Conservation (phyloP, 2,329 filamentous ascomycete genomes). For the Fonsecaea nubica region DNA sequence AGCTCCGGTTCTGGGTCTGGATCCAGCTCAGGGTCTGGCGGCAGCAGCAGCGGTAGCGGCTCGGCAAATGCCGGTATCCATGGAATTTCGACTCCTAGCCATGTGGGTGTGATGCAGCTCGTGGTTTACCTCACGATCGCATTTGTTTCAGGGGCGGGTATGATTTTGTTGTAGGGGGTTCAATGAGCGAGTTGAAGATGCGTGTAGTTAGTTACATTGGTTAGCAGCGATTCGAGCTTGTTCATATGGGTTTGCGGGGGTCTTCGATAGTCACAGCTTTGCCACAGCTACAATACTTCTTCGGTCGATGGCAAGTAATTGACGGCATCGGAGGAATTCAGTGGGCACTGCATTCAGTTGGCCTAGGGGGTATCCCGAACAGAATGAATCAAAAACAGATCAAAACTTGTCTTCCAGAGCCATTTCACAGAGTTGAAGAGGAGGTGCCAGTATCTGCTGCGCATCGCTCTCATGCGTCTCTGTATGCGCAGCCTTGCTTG, state of each 20-base stretch:
- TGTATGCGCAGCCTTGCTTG: background rate
- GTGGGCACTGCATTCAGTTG: constrained; percentile 19
- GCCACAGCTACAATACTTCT: background rate
- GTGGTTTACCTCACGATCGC: constrained; percentile 54
- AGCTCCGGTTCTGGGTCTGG: constrained; percentile 32
- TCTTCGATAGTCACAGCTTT: constrained; percentile 8
- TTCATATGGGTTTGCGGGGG: constrained; percentile 21
- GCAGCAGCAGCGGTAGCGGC: constrained; percentile 39
- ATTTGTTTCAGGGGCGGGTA: constrained; percentile 52
- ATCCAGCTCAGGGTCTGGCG: constrained; percentile 41
- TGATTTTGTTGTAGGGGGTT: constrained; percentile 53
- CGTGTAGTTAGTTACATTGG: constrained; percentile 5
- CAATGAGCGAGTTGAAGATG: too few relatives aligned
- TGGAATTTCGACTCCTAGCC: constrained; percentile 28
- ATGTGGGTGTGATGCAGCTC: constrained; percentile 51
- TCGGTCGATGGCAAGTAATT: constrained; percentile 12
- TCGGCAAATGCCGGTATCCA: constrained; percentile 37
- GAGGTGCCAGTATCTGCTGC: too few relatives aligned
- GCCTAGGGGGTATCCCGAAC: constrained; percentile 13
- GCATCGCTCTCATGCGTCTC: too few relatives aligned
- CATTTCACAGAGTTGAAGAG: background rate
- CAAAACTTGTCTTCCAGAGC: background rate
- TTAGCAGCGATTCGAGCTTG: constrained; percentile 7
- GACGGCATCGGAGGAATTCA: constrained; percentile 24
- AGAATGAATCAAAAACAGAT: constrained; percentile 5